These are phyloP conservation scores for Backusella tuberculispora DNA, from an alignment of 192 early-diverging fungal species.

Conservation along the genomic window DNA sequence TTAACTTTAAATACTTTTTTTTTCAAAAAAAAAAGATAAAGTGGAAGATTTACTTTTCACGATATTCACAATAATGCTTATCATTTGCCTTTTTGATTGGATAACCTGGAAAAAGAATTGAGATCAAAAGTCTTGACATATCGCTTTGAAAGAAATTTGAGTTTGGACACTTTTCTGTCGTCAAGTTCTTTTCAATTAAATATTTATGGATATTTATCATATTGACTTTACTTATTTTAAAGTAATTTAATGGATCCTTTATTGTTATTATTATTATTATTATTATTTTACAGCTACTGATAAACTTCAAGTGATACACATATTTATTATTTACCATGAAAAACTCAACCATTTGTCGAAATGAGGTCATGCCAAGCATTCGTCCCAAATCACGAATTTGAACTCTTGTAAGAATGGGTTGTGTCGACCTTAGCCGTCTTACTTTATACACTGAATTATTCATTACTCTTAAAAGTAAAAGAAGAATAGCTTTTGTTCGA, in stretches of 20 bases:
- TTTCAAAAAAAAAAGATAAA: no score
- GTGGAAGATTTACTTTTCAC: neutral
- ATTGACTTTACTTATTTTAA: slow-evolving; percentile 15
- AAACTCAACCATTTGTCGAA: slow-evolving; percentile 20
- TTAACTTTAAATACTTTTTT: neutral
- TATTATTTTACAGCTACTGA: neutral
- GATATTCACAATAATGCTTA: slow-evolving; percentile 5
- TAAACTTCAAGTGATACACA: neutral
- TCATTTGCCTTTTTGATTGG: slow-evolving; percentile 21
- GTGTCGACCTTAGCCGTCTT: slow-evolving; percentile 21
- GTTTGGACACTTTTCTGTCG: neutral
- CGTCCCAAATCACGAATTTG: slow-evolving; percentile 20
- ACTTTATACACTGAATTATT: slow-evolving; percentile 14
- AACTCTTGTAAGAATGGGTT: slow-evolving; percentile 14
- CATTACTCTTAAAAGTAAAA: slow-evolving; percentile 1
- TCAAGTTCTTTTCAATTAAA: slow-evolving; percentile 9
- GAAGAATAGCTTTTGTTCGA: neutral
- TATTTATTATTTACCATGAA: slow-evolving; percentile 10
- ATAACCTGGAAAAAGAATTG: slow-evolving; percentile 24
- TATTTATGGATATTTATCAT: slow-evolving; percentile 18
- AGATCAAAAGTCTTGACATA: slow-evolving; percentile 17
- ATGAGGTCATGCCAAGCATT: neutral
- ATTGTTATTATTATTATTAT: no score
- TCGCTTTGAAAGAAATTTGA: neutral
- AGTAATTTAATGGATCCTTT: slow-evolving; percentile 23